A percentile compares a stretch with the other conserved stretches of the same genome.
These are phyloP conservation scores for Cryptococcus sp. DNA, from an alignment of 1,284 basidiomycete genomes.

Conservation along the genomic window DNA sequence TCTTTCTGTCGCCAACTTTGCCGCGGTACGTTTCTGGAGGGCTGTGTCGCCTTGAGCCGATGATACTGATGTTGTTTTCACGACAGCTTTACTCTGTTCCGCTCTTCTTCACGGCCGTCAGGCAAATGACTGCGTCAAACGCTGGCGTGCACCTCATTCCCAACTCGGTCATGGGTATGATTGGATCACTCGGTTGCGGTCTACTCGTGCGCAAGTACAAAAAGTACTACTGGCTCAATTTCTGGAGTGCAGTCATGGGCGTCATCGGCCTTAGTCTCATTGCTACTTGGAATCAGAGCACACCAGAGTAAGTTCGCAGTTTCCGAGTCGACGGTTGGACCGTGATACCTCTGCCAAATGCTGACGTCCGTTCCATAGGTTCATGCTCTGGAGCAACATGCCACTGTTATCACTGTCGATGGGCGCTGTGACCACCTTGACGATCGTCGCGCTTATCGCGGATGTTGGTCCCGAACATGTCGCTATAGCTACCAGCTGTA, in stretches of 20 bases:
- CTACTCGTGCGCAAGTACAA: slow-evolving; percentile 82
- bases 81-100: slow-evolving; percentile 79
- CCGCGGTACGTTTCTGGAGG: slow-evolving; percentile 62
- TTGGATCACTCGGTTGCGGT: slow-evolving; percentile 79
- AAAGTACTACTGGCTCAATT: slow-evolving; percentile 66
- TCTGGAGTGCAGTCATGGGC: slow-evolving; percentile 25
- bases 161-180: slow-evolving; percentile 77
- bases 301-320: slow-evolving; percentile 54
- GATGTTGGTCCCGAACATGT: slow-evolving; percentile 76
- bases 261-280: slow-evolving; percentile 33
- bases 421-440: slow-evolving; percentile 41
- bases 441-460: slow-evolving; percentile 69
- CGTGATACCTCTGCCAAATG: background rate
- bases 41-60: background rate
- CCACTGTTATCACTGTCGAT: slow-evolving; percentile 23
- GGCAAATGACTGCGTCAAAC: slow-evolving; percentile 66
- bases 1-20: slow-evolving; percentile 66
- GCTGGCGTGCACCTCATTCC: slow-evolving; percentile 83
- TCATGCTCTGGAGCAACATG: slow-evolving; percentile 60
- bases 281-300: slow-evolving; percentile 49
- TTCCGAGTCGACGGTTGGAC: background rate
- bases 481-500: slow-evolving; percentile 80
- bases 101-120: slow-evolving; percentile 84
- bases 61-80: background rate
- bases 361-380: slow-evolving; percentile 51